Evolutionary conservation across 2,329 filamentous ascomycete genomes (phyloP).

Genomic region (Talaromyces islandicus): DNA sequence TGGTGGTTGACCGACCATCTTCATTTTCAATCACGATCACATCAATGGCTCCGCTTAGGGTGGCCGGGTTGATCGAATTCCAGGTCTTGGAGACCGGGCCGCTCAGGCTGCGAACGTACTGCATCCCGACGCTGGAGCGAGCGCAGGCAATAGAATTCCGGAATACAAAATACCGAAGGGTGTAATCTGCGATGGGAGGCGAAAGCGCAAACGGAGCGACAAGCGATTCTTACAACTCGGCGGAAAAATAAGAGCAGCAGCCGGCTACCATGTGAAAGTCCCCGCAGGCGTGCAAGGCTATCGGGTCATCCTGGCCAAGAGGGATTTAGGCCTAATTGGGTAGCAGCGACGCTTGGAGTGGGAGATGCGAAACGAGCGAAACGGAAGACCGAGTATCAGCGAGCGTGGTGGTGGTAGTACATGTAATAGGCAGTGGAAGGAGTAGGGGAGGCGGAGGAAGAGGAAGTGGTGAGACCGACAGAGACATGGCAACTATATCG

Average conservation of each 20-base stretch:
- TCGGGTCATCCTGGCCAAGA: not conserved
- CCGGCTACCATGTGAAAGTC: conserved; percentile 7
- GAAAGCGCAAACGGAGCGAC: not conserved
- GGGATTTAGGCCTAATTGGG: not conserved
- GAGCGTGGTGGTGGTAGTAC: not conserved
- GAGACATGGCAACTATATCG: not conserved
- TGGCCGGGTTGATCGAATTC: conserved; percentile 99
- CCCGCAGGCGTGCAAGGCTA: not conserved
- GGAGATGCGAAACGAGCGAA: not conserved
- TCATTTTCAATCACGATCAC: conserved; percentile 97
- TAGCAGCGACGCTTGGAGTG: not conserved
- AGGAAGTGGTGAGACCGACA: not conserved
- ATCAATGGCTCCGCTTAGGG: conserved; percentile 94
- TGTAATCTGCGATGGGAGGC: not conserved
- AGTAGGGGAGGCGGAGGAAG: not conserved
- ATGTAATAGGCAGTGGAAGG: not conserved
- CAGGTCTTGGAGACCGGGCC: conserved; percentile 96
- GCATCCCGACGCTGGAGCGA: conserved; percentile 57
- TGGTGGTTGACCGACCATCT: conserved; percentile 60
- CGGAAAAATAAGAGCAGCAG: conserved; percentile 4
- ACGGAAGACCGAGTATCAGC: not conserved
- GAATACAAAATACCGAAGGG: not conserved
- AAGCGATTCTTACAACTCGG: not conserved
- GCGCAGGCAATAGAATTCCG: not conserved
- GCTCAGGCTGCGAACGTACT: conserved; percentile 94